Conservation (phyloP, 208 protist species). For the Trypanosoma grayi region DNA sequence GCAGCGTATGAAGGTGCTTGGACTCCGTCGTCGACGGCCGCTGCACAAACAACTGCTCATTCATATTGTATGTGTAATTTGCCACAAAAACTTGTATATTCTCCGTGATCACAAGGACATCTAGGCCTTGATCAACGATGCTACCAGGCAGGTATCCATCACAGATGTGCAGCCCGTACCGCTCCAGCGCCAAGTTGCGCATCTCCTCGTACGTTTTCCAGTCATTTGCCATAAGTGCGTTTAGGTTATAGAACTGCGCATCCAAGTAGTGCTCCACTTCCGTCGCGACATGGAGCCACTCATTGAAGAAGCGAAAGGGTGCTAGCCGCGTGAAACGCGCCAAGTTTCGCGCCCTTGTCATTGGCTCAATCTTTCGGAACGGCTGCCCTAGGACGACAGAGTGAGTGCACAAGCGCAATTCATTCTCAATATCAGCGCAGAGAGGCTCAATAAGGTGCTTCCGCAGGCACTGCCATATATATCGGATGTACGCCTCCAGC, state of each 20-base stretch:
- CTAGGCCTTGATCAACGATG: constrained; percentile 94
- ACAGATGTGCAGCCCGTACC: constrained; percentile 87
- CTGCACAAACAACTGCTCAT: constrained; percentile 97
- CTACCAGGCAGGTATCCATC: constrained; percentile 92
- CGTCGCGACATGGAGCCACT: constrained; percentile 68
- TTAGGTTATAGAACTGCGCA: constrained; percentile 96
- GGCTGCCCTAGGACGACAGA: constrained; percentile 60
- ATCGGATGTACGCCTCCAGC: constrained; percentile 47
- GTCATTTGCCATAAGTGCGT: constrained; percentile 92
- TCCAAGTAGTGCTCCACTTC: constrained; percentile 94
- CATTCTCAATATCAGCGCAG: constrained; percentile 92
- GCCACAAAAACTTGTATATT: constrained; percentile 97
- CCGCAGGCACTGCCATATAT: constrained; percentile 52
- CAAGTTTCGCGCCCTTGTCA: constrained; percentile 38
- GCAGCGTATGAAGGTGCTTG: constrained; percentile 95
- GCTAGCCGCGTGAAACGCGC: constrained; percentile 74
- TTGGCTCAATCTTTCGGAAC: constrained; percentile 15
- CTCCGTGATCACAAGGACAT: constrained; percentile 97
- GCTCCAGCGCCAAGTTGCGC: constrained; percentile 90
- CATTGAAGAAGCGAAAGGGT: constrained; percentile 83
- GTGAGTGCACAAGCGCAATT: constrained; percentile 93
- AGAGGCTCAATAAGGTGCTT: constrained; percentile 64
- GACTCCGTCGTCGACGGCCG: constrained; percentile 52
- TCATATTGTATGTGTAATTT: constrained; percentile 97
- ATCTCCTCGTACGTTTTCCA: constrained; percentile 97